Conservation (phyloP, 1,139 yeast species). For the Spencermartinsiella ligniputridi region DNA sequence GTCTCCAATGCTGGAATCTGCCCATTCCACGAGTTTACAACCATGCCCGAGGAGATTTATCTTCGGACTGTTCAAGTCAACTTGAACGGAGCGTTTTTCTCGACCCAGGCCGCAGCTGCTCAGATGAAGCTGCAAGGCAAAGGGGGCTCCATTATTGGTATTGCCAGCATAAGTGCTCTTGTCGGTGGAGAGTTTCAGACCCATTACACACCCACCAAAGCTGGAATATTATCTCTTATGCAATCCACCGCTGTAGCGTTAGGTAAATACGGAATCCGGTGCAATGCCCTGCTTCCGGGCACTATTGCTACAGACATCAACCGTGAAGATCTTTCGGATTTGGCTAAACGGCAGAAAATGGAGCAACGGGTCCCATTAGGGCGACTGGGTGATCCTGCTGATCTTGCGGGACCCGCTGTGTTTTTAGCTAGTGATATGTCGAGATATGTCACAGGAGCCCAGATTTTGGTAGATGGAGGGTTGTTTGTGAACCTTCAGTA, state of each 20-base stretch:
- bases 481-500: conserved; percentile 16
- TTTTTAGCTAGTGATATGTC: conserved; percentile 43
- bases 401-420: conserved; percentile 46
- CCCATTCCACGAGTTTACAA: conserved; percentile 37
- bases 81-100: conserved; percentile 42
- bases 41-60: conserved; percentile 36
- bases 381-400: conserved; percentile 42
- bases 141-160: conserved; percentile 44
- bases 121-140: conserved; percentile 44
- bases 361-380: conserved; percentile 41
- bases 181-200: conserved; percentile 32
- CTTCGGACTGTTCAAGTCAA: conserved; percentile 40
- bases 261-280: conserved; percentile 32
- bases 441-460: conserved; percentile 42
- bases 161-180: conserved; percentile 35
- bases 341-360: conserved; percentile 35
- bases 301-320: conserved; percentile 43
- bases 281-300: conserved; percentile 43
- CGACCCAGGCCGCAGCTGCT: conserved; percentile 45
- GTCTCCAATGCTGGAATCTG: conserved; percentile 48
- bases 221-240: conserved; percentile 44
- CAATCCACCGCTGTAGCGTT: conserved; percentile 44
- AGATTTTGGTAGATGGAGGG: conserved; percentile 46
- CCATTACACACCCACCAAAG: conserved; percentile 47
- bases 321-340: conserved; percentile 39